Evolutionary conservation across 108 stramenopile genomes (phyloP), one percentile per base, ranked within the genome.

Genomic region (Asterionellopsis glacialis): DNA sequence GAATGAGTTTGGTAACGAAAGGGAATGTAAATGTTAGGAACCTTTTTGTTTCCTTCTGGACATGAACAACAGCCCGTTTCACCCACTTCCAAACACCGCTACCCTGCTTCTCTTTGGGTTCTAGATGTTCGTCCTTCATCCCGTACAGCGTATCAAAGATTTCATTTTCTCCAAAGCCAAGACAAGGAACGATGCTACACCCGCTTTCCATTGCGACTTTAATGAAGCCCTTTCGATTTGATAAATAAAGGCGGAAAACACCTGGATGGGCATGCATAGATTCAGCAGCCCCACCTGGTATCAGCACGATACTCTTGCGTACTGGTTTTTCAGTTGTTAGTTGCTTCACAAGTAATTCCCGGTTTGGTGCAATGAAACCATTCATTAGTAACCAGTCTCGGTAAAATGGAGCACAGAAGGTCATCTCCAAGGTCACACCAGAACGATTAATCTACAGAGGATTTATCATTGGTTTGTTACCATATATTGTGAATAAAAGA

Each of bases 151-250:
- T 57, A 40, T 40, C 38, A 42, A 41, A 57, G 3, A 57, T 57
- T 41, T 76, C 69, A 61, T 71, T 78, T 49, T 77, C 82, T 23
- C 75, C 75, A 51, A 93, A 95, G 45, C 81, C 79, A 47, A 90
- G 75, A 5, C 72, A 73, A 9, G 94, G 94, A 45, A 95, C 85
- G 16, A 91, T 64, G 4, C 72, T 61, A 0, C 78, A 72, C 6
- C 84, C 81, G 7, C 82, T 70, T 50, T 66, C 42, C 39, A 93
- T 59, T 0, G 94, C 91, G 6, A 81, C 50, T 33, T 79, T 78
- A 13, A 93, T 62, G 59, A 95, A 93, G 10, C 94, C 94, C 55
- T 85, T 85, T 3, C 91, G 71, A 28, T 71, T 75, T 42, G 59
- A 21, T 10, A 95, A 62, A 49, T 67, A 82, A 41, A 91, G 47